Base-by-base conservation (phyloP, 2,329 filamentous ascomycete species). In the Colletotrichum tropicicola region DNA sequence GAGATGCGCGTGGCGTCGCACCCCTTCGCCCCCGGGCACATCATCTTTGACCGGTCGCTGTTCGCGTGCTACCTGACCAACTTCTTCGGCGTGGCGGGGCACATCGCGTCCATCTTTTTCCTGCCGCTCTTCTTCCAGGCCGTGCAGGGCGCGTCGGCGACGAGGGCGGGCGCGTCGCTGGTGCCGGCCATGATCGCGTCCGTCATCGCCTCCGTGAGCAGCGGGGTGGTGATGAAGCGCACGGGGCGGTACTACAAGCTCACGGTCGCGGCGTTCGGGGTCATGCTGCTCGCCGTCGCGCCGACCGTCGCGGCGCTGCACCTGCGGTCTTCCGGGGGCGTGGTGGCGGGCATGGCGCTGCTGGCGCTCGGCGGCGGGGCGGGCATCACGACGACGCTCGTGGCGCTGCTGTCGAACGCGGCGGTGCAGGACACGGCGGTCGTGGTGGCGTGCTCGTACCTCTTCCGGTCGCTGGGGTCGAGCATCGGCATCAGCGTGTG, bases 81-180 rank as follows among this genome's bases (percentile, higher is more conserved):
- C 74, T 92, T 93, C 78, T 93, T 92, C 75, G 83, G 85, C 54
- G 85, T 91, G 56, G 87, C 83, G 1, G 89, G 85, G 13, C 78
- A 83, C 65, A 78, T 82, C 72, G 84, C 86, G 0, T 78, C 84
- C 1, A 68, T 92, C 4, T 95, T 93, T 80, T 92, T 92, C 77
- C 79, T 92, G n/a, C 91, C 92, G 1, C 80, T 95, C 2, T 93
- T 91, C 77, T 92, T 92, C 77, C 92, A 95, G 76, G 91, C 90
- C 5, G 89, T 91, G 1, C 82, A 90, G 52, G 87, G 87, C 5
- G 78, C 89, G 23, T 85, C 84, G 4, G 89, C 92, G 1, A 89
- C 89, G 0, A 75, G 82, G 57, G 87, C 91, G 4, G 91, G 91
- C 1, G 65, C 91, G 1, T 80, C 89, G 32, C 83, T 95, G 17